Evolutionary conservation across 139 green algal genomes (phyloP).

Genomic region (Edaphochlamys debaryana): DNA sequence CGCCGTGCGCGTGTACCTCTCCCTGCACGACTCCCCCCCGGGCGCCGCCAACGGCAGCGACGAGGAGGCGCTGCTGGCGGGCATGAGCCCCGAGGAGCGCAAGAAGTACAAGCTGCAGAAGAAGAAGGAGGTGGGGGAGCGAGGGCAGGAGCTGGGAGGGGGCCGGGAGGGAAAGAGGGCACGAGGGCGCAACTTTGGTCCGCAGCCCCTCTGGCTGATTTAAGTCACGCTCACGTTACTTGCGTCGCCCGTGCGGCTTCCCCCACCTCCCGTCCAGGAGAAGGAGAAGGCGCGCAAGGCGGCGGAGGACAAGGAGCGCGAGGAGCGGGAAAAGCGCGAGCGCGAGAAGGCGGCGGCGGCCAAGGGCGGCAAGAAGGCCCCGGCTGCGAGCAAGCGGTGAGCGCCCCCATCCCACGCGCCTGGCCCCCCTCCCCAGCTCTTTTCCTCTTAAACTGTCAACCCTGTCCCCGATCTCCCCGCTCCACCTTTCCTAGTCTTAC

Average conservation of each 20-base stretch:
- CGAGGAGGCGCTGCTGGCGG: slow-evolving; percentile 70
- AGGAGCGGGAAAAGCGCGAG: slow-evolving; percentile 34
- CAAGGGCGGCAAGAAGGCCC: slow-evolving; percentile 27
- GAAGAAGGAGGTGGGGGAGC: slow-evolving; percentile 61
- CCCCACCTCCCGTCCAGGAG: too few relatives aligned
- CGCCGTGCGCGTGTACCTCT: slow-evolving; percentile 80
- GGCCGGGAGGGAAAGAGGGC: neutral
- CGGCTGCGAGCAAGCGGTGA: slow-evolving; percentile 20
- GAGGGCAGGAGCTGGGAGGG: neutral
- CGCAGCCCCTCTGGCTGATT: slow-evolving; percentile 32
- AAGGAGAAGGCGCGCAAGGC: slow-evolving; percentile 41
- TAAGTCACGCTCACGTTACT: too few relatives aligned
- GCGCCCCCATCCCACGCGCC: neutral
- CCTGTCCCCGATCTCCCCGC: neutral
- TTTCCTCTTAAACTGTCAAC: neutral
- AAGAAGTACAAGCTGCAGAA: slow-evolving; percentile 80
- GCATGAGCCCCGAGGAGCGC: slow-evolving; percentile 79
- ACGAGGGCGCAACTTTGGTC: neutral
- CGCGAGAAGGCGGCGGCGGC: slow-evolving; percentile 24
- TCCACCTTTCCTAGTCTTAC: too few relatives aligned
- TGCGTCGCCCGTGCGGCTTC: too few relatives aligned
- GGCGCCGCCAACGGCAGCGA: slow-evolving; percentile 40
- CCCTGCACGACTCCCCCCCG: slow-evolving; percentile 67
- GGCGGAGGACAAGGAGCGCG: slow-evolving; percentile 39
- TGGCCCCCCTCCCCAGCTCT: neutral